Percentiles rank a stretch among this genome's conserved stretches.
phyloP scores from a whole-genome alignment of 495 filamentous ascomycete species.

The Penicillium angulare region DNA sequence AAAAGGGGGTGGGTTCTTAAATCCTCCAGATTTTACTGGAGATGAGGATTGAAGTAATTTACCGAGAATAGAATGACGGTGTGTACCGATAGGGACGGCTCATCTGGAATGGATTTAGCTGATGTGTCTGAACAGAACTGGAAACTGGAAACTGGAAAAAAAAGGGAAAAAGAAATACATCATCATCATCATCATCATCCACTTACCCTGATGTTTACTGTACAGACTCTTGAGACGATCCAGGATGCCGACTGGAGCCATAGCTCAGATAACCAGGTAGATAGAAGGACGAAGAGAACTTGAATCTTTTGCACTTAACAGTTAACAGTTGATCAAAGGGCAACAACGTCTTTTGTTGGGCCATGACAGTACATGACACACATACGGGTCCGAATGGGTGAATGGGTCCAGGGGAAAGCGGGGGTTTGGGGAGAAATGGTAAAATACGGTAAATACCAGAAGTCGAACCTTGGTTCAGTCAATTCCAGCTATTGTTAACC shows the following conservation, averaged over 20 bases:
- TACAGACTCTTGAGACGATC: conserved; percentile 39
- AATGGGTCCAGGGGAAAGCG: no score
- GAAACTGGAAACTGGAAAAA: neutral
- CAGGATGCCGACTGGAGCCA: conserved; percentile 40
- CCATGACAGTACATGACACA: no score
- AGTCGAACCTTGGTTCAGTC: no score
- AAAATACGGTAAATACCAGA: neutral
- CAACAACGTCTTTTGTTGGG: no score
- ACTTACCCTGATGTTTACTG: conserved; percentile 35
- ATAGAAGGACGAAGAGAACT: neutral
- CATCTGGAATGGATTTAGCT: conserved; percentile 23
- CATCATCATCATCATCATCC: no score
- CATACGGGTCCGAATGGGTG: no score
- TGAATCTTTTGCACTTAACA: conserved; percentile 1
- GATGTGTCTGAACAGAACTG: neutral
- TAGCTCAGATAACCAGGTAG: conserved; percentile 4
- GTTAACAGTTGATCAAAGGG: conserved; percentile 1
- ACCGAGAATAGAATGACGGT: conserved; percentile 53
- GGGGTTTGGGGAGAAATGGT: no score
- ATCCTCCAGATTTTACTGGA: no score
- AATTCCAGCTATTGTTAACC: neutral
- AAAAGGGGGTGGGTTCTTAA: no score
- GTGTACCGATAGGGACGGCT: conserved; percentile 48
- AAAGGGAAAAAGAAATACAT: neutral
- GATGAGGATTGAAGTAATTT: conserved; percentile 8